A percentile compares a stretch with the other conserved stretches of the same genome.
Evolutionary conservation across 768 basidiomycete genomes (phyloP).

Genomic region (Leccinum disarticulatum): DNA sequence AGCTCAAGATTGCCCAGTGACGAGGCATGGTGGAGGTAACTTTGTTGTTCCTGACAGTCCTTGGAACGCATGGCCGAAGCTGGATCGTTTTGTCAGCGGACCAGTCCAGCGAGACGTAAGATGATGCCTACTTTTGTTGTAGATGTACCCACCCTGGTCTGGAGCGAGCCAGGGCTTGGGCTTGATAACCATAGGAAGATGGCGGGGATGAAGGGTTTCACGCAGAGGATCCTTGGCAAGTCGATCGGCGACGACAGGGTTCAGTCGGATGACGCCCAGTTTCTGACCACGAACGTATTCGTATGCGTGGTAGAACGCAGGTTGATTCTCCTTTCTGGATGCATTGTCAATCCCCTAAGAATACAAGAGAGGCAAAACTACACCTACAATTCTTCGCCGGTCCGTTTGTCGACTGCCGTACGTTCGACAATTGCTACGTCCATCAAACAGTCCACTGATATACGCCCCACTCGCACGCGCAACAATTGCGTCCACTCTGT

Average conservation of each 20-base stretch:
- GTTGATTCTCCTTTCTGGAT: conserved; percentile 71
- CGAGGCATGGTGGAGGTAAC: conserved; percentile 75
- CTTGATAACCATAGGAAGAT: conserved; percentile 92
- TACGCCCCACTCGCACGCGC: conserved; percentile 76
- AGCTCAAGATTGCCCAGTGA: conserved; percentile 74
- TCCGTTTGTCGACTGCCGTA: conserved; percentile 53
- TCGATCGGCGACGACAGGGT: conserved; percentile 74
- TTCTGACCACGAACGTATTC: conserved; percentile 94
- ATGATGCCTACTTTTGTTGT: conserved; percentile 60
- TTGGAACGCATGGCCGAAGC: conserved; percentile 90
- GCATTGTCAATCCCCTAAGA: conserved; percentile 4
- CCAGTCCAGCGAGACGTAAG: not conserved
- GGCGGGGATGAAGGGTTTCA: conserved; percentile 83
- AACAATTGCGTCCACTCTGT: conserved; percentile 79
- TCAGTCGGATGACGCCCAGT: conserved; percentile 88
- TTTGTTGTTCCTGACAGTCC: conserved; percentile 80
- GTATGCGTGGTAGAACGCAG: conserved; percentile 89
- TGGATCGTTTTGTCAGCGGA: conserved; percentile 24
- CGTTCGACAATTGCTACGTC: conserved; percentile 77
- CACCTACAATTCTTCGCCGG: conserved; percentile 61
- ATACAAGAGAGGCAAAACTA: not conserved
- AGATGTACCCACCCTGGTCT: conserved; percentile 81
- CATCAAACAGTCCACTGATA: conserved; percentile 82
- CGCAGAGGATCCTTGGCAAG: conserved; percentile 72
- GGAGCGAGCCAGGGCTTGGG: conserved; percentile 84